Evolutionary conservation across 2,329 filamentous ascomycete species (phyloP).

Genomic region (Arthrobotrys sinensis): DNA sequence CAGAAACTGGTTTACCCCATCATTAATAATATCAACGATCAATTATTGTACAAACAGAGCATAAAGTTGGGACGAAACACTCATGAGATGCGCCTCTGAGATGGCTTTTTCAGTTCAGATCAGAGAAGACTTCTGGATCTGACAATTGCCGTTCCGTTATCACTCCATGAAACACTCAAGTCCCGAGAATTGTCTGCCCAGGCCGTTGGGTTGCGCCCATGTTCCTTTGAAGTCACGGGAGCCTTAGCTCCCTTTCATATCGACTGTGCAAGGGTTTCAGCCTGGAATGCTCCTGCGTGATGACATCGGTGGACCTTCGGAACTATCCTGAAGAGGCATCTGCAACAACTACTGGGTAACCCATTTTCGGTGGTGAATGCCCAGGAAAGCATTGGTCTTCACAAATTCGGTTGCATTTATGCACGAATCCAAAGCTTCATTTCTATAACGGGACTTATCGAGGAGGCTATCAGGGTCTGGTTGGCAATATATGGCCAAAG

Average conservation of each 20-base stretch:
- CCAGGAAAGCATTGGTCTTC: slow-evolving; percentile 39
- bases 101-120: slow-evolving; percentile 29
- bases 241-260: slow-evolving; percentile 51
- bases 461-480: slow-evolving; percentile 48
- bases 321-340: slow-evolving; percentile 55
- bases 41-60: slow-evolving; percentile 31
- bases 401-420: slow-evolving; percentile 41
- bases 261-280: slow-evolving; percentile 57
- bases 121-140: slow-evolving; percentile 49
- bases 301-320: slow-evolving; percentile 55
- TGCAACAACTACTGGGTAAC: slow-evolving; percentile 46
- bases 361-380: slow-evolving; percentile 41
- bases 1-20: slow-evolving; percentile 51
- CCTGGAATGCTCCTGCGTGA: slow-evolving; percentile 54
- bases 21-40: slow-evolving; percentile 41
- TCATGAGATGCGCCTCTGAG: slow-evolving; percentile 19
- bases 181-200: slow-evolving; percentile 41
- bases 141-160: slow-evolving; percentile 55
- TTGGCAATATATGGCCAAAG: slow-evolving; percentile 49
- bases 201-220: slow-evolving; percentile 55
- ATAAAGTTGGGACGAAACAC: slow-evolving; percentile 61
- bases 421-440: slow-evolving; percentile 33
- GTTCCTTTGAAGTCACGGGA: slow-evolving; percentile 56
- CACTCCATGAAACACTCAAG: slow-evolving; percentile 59
- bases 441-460: slow-evolving; percentile 30